These are phyloP conservation scores for Dactylis glomerata DNA, from an alignment of 176 grass and related monocot genomes.

Conservation along the genomic window DNA sequence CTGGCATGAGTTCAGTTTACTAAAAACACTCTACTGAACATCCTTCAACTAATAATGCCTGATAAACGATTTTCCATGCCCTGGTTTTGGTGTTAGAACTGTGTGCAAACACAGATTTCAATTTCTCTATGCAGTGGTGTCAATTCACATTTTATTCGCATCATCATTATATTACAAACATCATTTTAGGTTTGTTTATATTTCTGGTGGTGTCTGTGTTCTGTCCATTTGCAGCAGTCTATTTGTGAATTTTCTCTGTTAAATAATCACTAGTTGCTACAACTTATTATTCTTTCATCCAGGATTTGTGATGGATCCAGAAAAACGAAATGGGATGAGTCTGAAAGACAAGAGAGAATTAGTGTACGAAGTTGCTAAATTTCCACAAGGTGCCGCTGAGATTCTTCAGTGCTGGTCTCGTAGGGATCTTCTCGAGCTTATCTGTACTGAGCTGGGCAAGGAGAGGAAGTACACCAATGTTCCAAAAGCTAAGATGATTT, in stretches of 20 bases:
- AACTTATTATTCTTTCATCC: conserved; percentile 25
- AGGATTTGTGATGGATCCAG: conserved; percentile 54
- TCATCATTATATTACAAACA: neutral
- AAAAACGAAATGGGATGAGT: conserved; percentile 62
- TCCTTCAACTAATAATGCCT: neutral
- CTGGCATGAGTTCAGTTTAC: neutral
- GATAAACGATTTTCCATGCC: neutral
- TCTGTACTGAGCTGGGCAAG: conserved; percentile 81
- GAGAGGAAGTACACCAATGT: conserved; percentile 93
- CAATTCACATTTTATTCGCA: neutral
- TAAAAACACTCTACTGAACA: neutral
- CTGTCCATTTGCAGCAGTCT: neutral
- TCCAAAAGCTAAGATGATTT: conserved; percentile 92
- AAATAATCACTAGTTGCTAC: neutral
- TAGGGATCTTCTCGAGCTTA: conserved; percentile 77
- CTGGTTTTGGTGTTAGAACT: neutral
- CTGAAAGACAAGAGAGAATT: conserved; percentile 76
- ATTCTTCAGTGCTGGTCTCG: conserved; percentile 92
- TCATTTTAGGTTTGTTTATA: neutral
- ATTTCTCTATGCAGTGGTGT: neutral
- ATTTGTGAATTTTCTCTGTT: neutral
- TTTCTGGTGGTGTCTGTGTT: neutral
- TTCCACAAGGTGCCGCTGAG: conserved; percentile 65
- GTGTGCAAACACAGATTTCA: conserved; percentile 3
- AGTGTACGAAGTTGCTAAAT: conserved; percentile 65